phyloP scores from a whole-genome alignment of 2,329 filamentous ascomycete species.

The Epichloe elymi region DNA sequence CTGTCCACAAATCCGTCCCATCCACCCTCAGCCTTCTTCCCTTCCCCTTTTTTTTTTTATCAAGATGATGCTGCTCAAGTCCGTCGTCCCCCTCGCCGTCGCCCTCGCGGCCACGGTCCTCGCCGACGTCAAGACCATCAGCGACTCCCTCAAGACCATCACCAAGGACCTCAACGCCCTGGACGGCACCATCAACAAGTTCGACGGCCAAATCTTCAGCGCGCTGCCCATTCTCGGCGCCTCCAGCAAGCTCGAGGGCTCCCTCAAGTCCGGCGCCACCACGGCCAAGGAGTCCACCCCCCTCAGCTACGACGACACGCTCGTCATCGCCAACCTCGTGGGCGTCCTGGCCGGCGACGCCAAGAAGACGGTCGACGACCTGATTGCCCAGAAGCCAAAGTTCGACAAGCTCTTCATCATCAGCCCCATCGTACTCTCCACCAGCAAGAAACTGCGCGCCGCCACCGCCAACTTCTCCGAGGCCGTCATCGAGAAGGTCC shows the following conservation, averaged over 20 bases:
- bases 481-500: constrained; percentile 29
- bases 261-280: constrained; percentile 26
- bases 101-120: constrained; percentile 13
- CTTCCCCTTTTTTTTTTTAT: background rate
- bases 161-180: constrained; percentile 22
- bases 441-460: constrained; percentile 25
- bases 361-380: constrained; percentile 22
- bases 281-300: constrained; percentile 22
- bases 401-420: constrained; percentile 31
- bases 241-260: constrained; percentile 23
- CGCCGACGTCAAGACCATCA: constrained; percentile 21
- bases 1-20: too few species aligned
- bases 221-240: constrained; percentile 26
- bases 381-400: constrained; percentile 26
- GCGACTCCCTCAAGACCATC: constrained; percentile 24
- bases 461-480: constrained; percentile 25
- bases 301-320: constrained; percentile 23
- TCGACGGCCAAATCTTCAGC: constrained; percentile 24
- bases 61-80: constrained; percentile 20
- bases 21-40: background rate
- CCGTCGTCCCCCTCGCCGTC: constrained; percentile 12
- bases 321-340: constrained; percentile 25
- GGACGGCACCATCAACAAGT: constrained; percentile 20
- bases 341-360: constrained; percentile 22
- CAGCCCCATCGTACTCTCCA: constrained; percentile 27